Conservation (phyloP, 1,284 basidiomycete species). For the Ustilago crameri region DNA sequence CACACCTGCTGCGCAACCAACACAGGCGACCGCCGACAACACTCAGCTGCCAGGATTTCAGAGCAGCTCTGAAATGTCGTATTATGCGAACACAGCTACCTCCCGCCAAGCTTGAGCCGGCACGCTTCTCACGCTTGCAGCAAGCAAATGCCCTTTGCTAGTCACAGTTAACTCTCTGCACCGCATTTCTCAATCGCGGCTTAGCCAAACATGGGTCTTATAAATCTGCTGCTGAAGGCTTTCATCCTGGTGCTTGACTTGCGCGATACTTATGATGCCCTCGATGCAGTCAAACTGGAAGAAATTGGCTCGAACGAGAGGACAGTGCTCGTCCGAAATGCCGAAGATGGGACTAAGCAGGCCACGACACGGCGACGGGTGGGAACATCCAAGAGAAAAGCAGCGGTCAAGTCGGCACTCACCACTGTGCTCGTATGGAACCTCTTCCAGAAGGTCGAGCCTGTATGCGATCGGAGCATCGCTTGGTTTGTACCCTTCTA, state of each 20-base stretch:
- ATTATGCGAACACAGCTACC: too few species aligned
- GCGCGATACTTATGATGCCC: constrained; percentile 33
- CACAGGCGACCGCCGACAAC: too few species aligned
- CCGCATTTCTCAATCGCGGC: neutral
- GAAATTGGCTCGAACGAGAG: constrained; percentile 38
- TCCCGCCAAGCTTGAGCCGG: too few species aligned
- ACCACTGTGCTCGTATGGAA: constrained; percentile 46
- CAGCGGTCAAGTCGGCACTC: constrained; percentile 33
- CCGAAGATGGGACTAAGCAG: constrained; percentile 31
- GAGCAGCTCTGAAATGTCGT: too few species aligned
- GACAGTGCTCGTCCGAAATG: constrained; percentile 32
- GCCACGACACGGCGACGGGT: constrained; percentile 21
- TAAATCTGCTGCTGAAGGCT: constrained; percentile 38
- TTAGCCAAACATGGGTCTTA: constrained; percentile 25
- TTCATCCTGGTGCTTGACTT: constrained; percentile 39
- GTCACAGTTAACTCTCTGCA: too few species aligned
- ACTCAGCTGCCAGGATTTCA: too few species aligned
- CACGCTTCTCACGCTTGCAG: too few species aligned
- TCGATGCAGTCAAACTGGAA: constrained; percentile 22
- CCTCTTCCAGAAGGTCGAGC: constrained; percentile 42
- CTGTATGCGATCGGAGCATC: constrained; percentile 36
- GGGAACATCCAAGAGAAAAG: constrained; percentile 33
- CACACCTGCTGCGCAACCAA: too few species aligned
- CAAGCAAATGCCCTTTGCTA: too few species aligned
- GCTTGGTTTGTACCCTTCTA: constrained; percentile 52